Evolutionary conservation across 1,139 yeast species (phyloP), one percentile per base, ranked within the genome.

Genomic region (Yamadazyma aaseri): DNA sequence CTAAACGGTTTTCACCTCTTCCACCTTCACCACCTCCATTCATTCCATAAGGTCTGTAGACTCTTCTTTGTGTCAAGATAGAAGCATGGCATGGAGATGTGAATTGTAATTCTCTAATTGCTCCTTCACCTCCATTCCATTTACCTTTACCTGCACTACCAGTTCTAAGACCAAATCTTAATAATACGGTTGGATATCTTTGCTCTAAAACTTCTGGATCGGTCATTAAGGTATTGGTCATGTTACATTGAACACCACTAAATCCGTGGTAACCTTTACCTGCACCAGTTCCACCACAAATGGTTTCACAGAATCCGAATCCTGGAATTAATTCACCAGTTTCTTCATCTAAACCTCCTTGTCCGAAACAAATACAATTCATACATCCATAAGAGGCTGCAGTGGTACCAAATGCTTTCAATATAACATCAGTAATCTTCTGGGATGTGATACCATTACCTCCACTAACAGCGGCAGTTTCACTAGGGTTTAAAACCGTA

Each of bases 381-480:
- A 68, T 56, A 39, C 50, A 47, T 4, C 65, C 64, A 35, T 61
- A 65, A 3, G 67, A 61, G 10, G 65, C 65, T 3, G 67, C 92
- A 55, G 79, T 79, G 6, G 81, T 79, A 31, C 71, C 66, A 49
- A 82, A 81, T 0, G 90, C 86, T 46, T 75, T 75, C 52, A 83
- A 63, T 29, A 83, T 71, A 3, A 79, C 85, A 53, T 83, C 92
- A 1, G 73, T 66, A 31, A 66, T 56, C 45, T 72, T 59, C 42
- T 70, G 76, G 4, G 76, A 65, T 1, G 75, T 69, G 50, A 68
- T 60, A 30, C 70, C 74, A 46, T 70, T 70, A 38, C 74, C 75
- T 36, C 71, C 75, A 46, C 63, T 65, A 26, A 68, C 73, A 16
- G 75, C 75, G 37, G 71, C 69, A 18, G 58, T 63, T 14, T 59